Base-by-base conservation (phyloP, 495 filamentous ascomycete species). In the Penicillium paxilli region DNA sequence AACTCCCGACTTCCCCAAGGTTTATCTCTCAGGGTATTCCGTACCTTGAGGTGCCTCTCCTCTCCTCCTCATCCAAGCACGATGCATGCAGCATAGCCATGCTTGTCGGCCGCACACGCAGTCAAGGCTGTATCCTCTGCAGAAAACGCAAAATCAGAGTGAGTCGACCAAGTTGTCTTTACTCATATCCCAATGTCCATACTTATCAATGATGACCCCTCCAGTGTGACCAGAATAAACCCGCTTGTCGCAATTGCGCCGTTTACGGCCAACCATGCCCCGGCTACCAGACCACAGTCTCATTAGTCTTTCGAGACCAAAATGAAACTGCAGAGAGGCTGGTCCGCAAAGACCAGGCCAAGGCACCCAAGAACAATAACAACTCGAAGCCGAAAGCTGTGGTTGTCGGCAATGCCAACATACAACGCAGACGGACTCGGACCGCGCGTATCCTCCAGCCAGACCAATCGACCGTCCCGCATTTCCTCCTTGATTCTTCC, bases 191-290 rank as follows among this genome's bases (percentile, higher is more conserved):
- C n/a, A n/a, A n/a, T n/a, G n/a, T n/a, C n/a, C n/a, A n/a, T n/a
- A n/a, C n/a, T n/a, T n/a, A n/a, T n/a, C n/a, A n/a, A n/a, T n/a
- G n/a, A n/a, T n/a, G n/a, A n/a, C n/a, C 14, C 5, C 3, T 35
- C 20, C 16, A 54, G 44, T 47, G 44, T 17, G 54, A 62, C 37
- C 16, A 41, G 37, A 32, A 44, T n/a, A 49, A 44, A 33, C 59
- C 54, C 10, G 25, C 44, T 7, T 58, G 54, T 45, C 33, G 51
- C 14, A 62, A 54, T n/a, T 62, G 59, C 41, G 51, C 41, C 16
- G 42, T 49, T 22, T 61, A 62, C 21, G 54, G 54, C 14, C 37
- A 54, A 47, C 16, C 37, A 30, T 57, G 49, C 19, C 54, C 59
- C 4, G 59, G 59, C 24, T 58, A 58, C 30, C 37, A 44, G 5